Evolutionary conservation across 257 asterid genomes (phyloP).

Genomic region (Solanum bulbocastanum): DNA sequence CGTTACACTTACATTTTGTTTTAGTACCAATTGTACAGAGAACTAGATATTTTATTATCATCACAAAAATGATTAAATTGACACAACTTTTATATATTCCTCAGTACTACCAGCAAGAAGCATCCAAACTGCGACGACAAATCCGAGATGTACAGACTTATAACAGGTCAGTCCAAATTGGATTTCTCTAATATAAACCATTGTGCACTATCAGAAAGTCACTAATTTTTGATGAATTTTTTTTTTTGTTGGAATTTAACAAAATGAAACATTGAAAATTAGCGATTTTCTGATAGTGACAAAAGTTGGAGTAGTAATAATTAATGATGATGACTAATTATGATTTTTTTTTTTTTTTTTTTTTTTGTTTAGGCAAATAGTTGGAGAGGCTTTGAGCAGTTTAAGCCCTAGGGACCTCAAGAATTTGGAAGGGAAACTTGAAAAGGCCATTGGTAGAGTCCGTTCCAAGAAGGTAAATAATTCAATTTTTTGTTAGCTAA

Average conservation of each 20-base stretch:
- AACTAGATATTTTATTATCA: background rate
- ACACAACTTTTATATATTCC: background rate
- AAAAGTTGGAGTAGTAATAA: background rate
- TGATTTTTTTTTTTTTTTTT: background rate
- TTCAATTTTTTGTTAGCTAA: background rate
- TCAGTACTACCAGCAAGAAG: slow-evolving; percentile 84
- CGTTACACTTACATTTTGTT: background rate
- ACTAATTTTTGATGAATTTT: background rate
- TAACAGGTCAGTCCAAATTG: slow-evolving; percentile 32
- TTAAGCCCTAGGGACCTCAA: slow-evolving; percentile 43
- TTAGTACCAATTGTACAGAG: background rate
- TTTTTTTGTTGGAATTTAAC: background rate
- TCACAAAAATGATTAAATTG: background rate
- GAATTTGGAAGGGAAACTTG: slow-evolving; percentile 48
- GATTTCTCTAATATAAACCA: background rate
- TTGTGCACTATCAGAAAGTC: background rate
- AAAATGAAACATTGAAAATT: background rate
- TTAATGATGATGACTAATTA: background rate
- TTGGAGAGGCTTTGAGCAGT: slow-evolving; percentile 58
- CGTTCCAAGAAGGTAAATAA: slow-evolving; percentile 63
- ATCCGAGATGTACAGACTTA: slow-evolving; percentile 47
- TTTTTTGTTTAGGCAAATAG: slow-evolving; percentile 36
- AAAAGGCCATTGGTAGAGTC: slow-evolving; percentile 62
- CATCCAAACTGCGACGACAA: slow-evolving; percentile 51
- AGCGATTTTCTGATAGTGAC: background rate